Evolutionary conservation across 1,284 basidiomycete species (phyloP), one percentile per base, ranked within the genome.

Genomic region (Prillingera fragicola): DNA sequence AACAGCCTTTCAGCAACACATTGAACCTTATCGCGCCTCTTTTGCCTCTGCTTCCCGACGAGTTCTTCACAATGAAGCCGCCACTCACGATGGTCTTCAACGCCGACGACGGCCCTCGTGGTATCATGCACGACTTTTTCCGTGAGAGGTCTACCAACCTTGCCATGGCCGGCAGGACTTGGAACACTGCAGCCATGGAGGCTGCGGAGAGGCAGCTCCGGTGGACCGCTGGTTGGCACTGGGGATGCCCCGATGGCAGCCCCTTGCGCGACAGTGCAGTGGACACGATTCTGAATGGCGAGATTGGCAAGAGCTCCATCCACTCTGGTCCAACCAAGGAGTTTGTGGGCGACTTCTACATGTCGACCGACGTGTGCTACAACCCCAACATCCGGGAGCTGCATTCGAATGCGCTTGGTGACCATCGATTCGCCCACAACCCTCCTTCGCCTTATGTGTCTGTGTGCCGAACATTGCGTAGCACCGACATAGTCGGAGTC

Each of bases 291-390:
- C 48, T 67, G 31, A 65, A 65, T 43, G 60, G 65, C 34, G 37
- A 57, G 23, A 14, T 21, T 15, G 26, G n/a, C n/a, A n/a, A 28
- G 26, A 18, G 19, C 9, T 10, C 9, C 17, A 8, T 8, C 9
- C 8, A 13, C 9, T 23, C 34, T 5, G 25, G 19, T 10, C 28
- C 4, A 15, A 18, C 25, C 6, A 60, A 58, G 38, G 32, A 50
- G n/a, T 70, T 68, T 43, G 59, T 70, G 13, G 59, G 50, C 36
- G 63, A 70, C 41, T 60, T 59, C 35, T 54, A 58, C 31, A 50
- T 46, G 37, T 51, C 45, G 18, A 51, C 47, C 13, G 64, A 70
- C 39, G 60, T 57, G 25, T 70, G 67, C 45, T 52, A 56, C 21
- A 67, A 70, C 44, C 57, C 64, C 1, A 56, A 63, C 9, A 22